Evolutionary conservation across 2,329 filamentous ascomycete genomes (phyloP).

Genomic region (Scedosporium boydii): DNA sequence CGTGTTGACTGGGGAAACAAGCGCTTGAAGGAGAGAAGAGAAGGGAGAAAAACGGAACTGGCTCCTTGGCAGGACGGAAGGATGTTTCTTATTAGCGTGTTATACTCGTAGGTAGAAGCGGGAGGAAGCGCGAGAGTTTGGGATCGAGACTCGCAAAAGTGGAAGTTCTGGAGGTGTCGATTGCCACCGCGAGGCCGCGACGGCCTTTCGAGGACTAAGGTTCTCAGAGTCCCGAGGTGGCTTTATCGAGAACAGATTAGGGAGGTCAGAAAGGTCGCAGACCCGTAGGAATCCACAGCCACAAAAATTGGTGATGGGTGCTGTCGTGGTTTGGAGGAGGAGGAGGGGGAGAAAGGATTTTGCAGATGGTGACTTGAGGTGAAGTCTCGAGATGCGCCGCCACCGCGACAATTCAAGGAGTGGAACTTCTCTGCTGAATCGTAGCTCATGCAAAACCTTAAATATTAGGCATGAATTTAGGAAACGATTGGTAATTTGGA

Average conservation of each 20-base stretch:
- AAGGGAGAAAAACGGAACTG: background rate
- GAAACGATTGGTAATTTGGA: no score
- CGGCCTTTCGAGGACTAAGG: background rate
- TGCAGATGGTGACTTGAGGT: background rate
- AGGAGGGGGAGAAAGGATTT: background rate
- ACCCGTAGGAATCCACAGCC: background rate
- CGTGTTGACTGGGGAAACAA: background rate
- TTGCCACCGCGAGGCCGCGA: constrained; percentile 5
- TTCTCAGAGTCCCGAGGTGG: background rate
- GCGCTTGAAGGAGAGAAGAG: background rate
- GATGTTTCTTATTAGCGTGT: background rate
- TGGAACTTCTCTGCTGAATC: background rate
- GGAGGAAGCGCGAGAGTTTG: background rate
- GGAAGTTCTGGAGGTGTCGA: background rate
- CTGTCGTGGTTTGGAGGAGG: background rate
- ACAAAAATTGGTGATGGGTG: background rate
- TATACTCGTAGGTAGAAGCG: background rate
- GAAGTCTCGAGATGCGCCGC: background rate
- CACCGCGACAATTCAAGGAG: background rate
- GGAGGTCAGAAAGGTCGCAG: background rate
- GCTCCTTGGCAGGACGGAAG: background rate
- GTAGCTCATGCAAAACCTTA: background rate
- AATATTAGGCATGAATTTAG: no score
- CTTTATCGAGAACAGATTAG: background rate
- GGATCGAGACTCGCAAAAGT: background rate